Base-by-base conservation (phyloP, 306 rosid species). In the Rosa multiflora region DNA sequence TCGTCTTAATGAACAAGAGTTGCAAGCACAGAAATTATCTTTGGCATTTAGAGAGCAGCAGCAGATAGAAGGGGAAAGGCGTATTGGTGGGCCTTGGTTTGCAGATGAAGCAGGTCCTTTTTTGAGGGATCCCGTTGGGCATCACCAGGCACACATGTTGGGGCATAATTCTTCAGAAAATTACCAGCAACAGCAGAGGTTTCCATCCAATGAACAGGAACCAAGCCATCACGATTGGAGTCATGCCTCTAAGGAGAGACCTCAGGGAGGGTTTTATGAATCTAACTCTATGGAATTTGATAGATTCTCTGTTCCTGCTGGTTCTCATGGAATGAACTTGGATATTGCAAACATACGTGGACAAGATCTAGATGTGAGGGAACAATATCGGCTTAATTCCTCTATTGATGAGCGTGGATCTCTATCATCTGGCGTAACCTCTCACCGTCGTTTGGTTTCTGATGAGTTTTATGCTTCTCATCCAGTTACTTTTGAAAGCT, bases 11-110 rank as follows among this genome's bases (percentile, higher is more conserved):
- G 91, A 90, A 69, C 87, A 88, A 61, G 91, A 85, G 85, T 47
- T 82, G 70, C 92, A 81, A 79, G 87, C 85, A 29, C 91, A 88
- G 72, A 91, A 90, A 82, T 15, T 88, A 43, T 88, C 92, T 8
- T 32, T 87, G 81, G 88, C 91, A 74, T 86, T 87, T 73, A 84
- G 91, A 52, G 91, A 85, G 82, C 88, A 87, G 80, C 59, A 82
- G 72, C 89, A 88, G n/a, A 79, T 87, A 82, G 95, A 88, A 43
- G 89, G 81, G 67, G 91, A 90, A 82, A 87, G 92, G 70, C 91
- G 72, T 82, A 68, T 76, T 53, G 89, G 89, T 74, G 84, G 85
- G 76, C 74, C 86, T 9, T 79, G 88, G 87, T 53, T 88, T 46
- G 76, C 75, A 10, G 86, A 87, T 83, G 95, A 88, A 76, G 70